Base-by-base conservation (phyloP, 352 stramenopile genomes). In the Globisporangium carolinianum region DNA sequence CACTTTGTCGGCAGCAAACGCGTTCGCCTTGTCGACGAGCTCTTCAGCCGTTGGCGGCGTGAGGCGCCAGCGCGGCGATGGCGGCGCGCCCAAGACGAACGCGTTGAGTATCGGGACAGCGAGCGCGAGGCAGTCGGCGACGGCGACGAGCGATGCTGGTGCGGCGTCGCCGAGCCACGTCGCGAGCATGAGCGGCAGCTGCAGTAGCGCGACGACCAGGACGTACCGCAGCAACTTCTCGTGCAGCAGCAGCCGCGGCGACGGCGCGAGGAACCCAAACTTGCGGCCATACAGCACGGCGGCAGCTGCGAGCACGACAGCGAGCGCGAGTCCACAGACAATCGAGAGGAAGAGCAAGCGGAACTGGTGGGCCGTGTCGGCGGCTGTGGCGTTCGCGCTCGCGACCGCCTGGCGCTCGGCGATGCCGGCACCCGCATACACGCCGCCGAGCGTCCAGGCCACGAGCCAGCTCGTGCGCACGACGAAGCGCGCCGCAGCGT, bases 1-100 rank as follows among this genome's bases (percentile, higher is more conserved):
- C 14, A 66, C 55, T 17, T 60, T 60, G 42, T 61, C 55, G n/a
- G 47, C 47, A 11, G 60, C 60, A 17, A 47, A 60, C 6, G 53
- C 10, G 9, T 64, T 63, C 15, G 53, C 14, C 47, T 63, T 45
- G 47, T 58, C 47, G 61, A 65, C 17, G 52, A 61, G 38, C 47
- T 67, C 49, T 1, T 49, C 18, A 48, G 58, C 36, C 10, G 53
- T 42, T 32, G 55, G 41, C 4, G 52, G 46, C n/a, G 51, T 49
- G 18, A 64, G n/a, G 38, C 58, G 62, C 55, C 70, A 83, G 57
- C 75, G 87, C 2, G 24, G 24, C 39, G 66, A 70, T 9, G 85
- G 57, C 51, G 77, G 80, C 45, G 75, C 76, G 32, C 75, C 77
- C 50, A 85, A 89, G 3, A 89, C 55, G 50, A 86, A 67, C n/a